Evolutionary conservation across 2,329 filamentous ascomycete species (phyloP).

Genomic region (Ceratocystis smalleyi): DNA sequence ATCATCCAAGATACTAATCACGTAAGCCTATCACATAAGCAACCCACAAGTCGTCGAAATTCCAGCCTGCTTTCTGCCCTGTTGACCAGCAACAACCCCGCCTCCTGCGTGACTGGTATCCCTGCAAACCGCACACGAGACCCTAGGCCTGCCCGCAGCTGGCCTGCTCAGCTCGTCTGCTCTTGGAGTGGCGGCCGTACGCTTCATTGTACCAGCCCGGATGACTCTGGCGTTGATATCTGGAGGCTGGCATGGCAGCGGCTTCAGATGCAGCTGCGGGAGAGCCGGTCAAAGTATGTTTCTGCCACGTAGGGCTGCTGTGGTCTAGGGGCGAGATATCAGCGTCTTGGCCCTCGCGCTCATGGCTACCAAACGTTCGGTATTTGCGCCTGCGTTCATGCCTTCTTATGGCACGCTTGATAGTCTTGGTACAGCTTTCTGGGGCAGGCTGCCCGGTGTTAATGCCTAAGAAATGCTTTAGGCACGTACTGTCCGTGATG

Average conservation of each 20-base stretch:
- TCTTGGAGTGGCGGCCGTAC: neutral
- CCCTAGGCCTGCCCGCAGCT: neutral
- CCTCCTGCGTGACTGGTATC: neutral
- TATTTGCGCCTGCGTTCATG: neutral
- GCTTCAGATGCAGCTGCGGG: neutral
- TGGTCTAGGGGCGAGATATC: neutral
- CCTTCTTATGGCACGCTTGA: neutral
- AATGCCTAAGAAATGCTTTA: neutral
- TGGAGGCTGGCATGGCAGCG: neutral
- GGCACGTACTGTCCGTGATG: neutral
- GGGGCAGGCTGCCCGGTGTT: neutral
- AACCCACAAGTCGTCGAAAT: neutral
- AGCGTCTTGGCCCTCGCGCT: neutral
- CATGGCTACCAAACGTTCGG: neutral
- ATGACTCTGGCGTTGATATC: neutral
- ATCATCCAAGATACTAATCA: neutral
- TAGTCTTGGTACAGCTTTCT: neutral
- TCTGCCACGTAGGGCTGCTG: neutral
- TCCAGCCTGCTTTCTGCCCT: neutral
- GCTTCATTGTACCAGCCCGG: neutral
- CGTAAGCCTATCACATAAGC: neutral
- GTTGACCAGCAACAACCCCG: constrained; percentile 1
- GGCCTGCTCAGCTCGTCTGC: neutral
- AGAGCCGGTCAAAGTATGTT: neutral
- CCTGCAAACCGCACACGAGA: neutral